Conservation (phyloP, 2,329 filamentous ascomycete species). For the Cyanodermella asteris region DNA sequence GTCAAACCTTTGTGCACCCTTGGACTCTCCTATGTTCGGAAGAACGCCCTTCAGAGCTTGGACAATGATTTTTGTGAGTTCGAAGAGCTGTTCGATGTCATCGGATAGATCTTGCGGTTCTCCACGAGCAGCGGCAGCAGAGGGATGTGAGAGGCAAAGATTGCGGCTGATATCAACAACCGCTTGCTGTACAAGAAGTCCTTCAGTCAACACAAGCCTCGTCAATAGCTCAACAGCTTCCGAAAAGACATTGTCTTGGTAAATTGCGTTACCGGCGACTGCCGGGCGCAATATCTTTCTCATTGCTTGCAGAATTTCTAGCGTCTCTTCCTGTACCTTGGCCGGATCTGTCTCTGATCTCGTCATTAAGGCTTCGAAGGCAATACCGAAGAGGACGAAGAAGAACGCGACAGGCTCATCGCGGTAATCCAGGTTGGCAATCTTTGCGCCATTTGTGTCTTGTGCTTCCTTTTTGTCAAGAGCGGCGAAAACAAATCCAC, state of each 20-base stretch:
- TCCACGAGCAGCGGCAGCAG: constrained; percentile 47
- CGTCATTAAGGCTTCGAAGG: constrained; percentile 83
- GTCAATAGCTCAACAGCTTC: constrained; percentile 95
- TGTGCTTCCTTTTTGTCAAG: constrained; percentile 52
- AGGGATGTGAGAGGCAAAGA: constrained; percentile 76
- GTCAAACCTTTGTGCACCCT: constrained; percentile 45
- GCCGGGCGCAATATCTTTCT: constrained; percentile 90
- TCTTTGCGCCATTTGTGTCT: constrained; percentile 27
- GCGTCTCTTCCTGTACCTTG: constrained; percentile 52
- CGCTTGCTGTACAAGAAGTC: constrained; percentile 66
- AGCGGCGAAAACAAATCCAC: constrained; percentile 91
- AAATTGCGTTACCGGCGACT: constrained; percentile 89
- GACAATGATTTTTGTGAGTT: constrained; percentile 88
- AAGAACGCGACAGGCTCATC: constrained; percentile 98
- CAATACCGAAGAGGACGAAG: constrained; percentile 89
- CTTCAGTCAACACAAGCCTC: constrained; percentile 76
- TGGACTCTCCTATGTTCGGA: constrained; percentile 40
- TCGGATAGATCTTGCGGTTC: constrained; percentile 66
- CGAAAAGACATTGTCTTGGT: constrained; percentile 83
- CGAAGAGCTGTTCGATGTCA: constrained; percentile 94
- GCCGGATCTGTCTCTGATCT: constrained; percentile 47
- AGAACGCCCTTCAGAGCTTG: constrained; percentile 72
- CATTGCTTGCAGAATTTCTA: constrained; percentile 74
- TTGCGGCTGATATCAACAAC: constrained; percentile 88
- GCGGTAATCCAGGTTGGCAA: constrained; percentile 80